Evolutionary conservation across 176 grass and related monocot genomes (phyloP).

Genomic region (Lolium perenne): DNA sequence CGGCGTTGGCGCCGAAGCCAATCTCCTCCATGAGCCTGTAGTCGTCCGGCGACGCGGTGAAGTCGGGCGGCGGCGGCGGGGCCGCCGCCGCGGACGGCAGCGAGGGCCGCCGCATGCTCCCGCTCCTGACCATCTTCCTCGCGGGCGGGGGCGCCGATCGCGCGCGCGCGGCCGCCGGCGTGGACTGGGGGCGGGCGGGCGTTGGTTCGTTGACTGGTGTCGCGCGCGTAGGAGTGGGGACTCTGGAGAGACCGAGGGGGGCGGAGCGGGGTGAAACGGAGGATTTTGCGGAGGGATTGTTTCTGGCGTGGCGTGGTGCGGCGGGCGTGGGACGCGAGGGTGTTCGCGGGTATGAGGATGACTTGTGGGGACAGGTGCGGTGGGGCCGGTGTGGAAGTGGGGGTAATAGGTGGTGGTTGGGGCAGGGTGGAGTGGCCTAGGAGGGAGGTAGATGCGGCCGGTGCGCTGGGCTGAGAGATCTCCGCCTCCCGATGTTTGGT

Average conservation of each 20-base stretch:
- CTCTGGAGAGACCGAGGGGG: neutral
- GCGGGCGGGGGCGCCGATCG: neutral
- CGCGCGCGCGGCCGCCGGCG: constrained; percentile 25
- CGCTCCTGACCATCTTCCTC: constrained; percentile 37
- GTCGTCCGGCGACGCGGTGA: constrained; percentile 55
- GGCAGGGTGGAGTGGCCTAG: neutral
- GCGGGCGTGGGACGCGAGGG: constrained; percentile 41
- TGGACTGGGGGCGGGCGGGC: neutral
- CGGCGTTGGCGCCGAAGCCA: constrained; percentile 92
- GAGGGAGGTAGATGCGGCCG: constrained; percentile 16
- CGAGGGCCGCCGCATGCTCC: constrained; percentile 28
- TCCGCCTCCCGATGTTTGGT: constrained; percentile 31
- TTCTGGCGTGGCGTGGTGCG: constrained; percentile 46
- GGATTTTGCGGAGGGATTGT: constrained; percentile 30
- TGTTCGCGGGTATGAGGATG: neutral
- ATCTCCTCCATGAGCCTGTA: constrained; percentile 86
- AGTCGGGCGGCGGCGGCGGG: constrained; percentile 33
- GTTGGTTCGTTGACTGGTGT: constrained; percentile 14
- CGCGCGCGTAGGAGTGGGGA: neutral
- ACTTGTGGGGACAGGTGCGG: neutral
- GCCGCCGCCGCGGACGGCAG: neutral
- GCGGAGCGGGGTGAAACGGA: neutral
- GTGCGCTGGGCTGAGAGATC: neutral
- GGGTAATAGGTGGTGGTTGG: neutral
- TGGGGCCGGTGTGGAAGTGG: neutral